A percentile compares a stretch with the other conserved stretches of the same genome.
phyloP scores from a whole-genome alignment of 495 filamentous ascomycete genomes.

The Aspergillus indologenus region DNA sequence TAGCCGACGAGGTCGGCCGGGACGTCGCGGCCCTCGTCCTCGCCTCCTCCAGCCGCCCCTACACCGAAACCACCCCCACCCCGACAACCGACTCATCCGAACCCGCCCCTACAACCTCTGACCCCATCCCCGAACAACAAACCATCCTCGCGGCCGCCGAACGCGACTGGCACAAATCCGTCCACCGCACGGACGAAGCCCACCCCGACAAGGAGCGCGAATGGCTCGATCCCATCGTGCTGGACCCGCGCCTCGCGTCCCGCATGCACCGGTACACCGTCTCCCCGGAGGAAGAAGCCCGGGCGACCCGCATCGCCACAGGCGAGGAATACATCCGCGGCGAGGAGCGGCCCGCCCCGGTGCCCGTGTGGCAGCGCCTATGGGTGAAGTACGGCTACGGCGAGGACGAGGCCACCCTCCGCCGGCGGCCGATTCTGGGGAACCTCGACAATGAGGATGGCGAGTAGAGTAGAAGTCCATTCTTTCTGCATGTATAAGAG shows the following conservation, averaged over 20 bases:
- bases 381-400: conserved; percentile 48
- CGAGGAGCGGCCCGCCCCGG: conserved; percentile 35
- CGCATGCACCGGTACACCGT: conserved; percentile 78
- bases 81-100: conserved; percentile 24
- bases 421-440: conserved; percentile 39
- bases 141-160: conserved; percentile 74
- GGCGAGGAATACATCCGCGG: conserved; percentile 67
- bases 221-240: conserved; percentile 72
- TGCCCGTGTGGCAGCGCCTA: conserved; percentile 42
- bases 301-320: conserved; percentile 57
- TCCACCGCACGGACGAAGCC: conserved; percentile 59
- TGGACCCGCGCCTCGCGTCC: conserved; percentile 72
- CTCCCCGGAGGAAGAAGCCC: conserved; percentile 61
- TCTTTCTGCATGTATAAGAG: too few species aligned
- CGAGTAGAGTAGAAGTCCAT: conserved; percentile 11
- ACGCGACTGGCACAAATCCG: conserved; percentile 79
- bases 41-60: conserved; percentile 53
- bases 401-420: conserved; percentile 42
- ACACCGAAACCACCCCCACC: conserved; percentile 27
- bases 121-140: conserved; percentile 60
- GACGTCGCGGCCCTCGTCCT: conserved; percentile 83
- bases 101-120: neutral
- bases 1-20: conserved; percentile 87
- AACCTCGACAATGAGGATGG: conserved; percentile 39
- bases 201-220: conserved; percentile 55